Percentiles rank a stretch among this genome's conserved stretches.
These are phyloP conservation scores for Pseudogymnoascus sp. DNA, from an alignment of 2,329 filamentous ascomycete species.

Conservation along the genomic window DNA sequence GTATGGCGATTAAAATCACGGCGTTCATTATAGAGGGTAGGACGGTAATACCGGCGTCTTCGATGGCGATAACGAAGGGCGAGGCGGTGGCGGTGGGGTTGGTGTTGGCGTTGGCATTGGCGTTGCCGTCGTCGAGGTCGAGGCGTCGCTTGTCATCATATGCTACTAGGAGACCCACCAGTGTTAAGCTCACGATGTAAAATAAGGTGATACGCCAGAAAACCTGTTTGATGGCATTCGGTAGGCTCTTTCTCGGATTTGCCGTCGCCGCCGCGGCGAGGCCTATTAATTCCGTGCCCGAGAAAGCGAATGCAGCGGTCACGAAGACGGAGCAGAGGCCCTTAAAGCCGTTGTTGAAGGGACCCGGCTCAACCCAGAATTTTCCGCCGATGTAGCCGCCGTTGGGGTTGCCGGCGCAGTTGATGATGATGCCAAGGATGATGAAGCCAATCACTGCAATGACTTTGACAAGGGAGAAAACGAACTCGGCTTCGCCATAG, in stretches of 20 bases:
- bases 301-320: slow-evolving; percentile 57
- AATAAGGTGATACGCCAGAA: slow-evolving; percentile 93
- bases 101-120: slow-evolving; percentile 4
- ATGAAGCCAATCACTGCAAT: slow-evolving; percentile 62
- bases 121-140: not conserved
- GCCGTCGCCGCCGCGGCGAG: slow-evolving; percentile 71
- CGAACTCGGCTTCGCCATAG: slow-evolving; percentile 84
- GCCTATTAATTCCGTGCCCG: slow-evolving; percentile 69
- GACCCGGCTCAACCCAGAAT: slow-evolving; percentile 3
- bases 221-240: slow-evolving; percentile 84
- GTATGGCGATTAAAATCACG: slow-evolving; percentile 41
- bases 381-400: slow-evolving; percentile 43
- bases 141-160: slow-evolving; percentile 50
- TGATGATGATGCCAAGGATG: slow-evolving; percentile 52
- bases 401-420: slow-evolving; percentile 47
- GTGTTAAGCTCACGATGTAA: slow-evolving; percentile 74
- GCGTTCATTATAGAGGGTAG: slow-evolving; percentile 63
- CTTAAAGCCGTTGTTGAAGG: slow-evolving; percentile 44
- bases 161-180: slow-evolving; percentile 78
- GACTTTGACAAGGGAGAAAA: slow-evolving; percentile 82
- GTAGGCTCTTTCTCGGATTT: slow-evolving; percentile 73
- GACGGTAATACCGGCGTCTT: slow-evolving; percentile 53
- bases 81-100: slow-evolving; percentile 14
- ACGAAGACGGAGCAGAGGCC: slow-evolving; percentile 47
- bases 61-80: slow-evolving; percentile 50